Evolutionary conservation across 192 early-diverging fungal genomes (phyloP).

Genomic region (Gigaspora rosea): DNA sequence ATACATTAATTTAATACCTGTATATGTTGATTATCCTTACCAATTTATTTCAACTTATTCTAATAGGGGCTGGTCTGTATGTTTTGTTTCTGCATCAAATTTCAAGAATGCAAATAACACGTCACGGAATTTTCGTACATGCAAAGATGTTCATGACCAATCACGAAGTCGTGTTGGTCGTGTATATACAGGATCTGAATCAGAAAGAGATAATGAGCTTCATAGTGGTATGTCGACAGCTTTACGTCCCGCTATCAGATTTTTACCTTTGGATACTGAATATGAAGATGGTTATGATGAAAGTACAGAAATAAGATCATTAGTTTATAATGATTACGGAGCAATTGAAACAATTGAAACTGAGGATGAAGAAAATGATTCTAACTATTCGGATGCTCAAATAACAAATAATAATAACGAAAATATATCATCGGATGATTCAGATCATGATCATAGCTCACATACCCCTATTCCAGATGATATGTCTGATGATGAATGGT

Average conservation of each 20-base stretch:
- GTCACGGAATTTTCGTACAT: background rate
- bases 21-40: background rate
- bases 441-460: background rate
- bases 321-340: background rate
- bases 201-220: background rate
- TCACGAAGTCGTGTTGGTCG: too few relatives aligned
- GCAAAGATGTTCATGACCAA: background rate
- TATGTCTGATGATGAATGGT: background rate
- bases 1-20: background rate
- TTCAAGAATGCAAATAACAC: background rate
- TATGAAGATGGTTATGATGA: background rate
- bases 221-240: background rate
- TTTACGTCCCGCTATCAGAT: background rate
- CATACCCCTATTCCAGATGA: background rate
- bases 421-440: background rate
- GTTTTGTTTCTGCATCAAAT: slow-evolving; percentile 16
- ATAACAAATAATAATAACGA: background rate
- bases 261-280: background rate
- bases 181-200: background rate
- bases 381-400: background rate
- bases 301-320: background rate
- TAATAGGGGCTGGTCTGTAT: slow-evolving; percentile 26
- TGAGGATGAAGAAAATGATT: background rate
- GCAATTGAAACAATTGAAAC: background rate
- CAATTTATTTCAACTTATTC: background rate